Percentiles rank a stretch among this genome's conserved stretches.
These are phyloP conservation scores for Sanghuangporus sanghuang DNA, from an alignment of 1,284 basidiomycete species.

Conservation along the genomic window DNA sequence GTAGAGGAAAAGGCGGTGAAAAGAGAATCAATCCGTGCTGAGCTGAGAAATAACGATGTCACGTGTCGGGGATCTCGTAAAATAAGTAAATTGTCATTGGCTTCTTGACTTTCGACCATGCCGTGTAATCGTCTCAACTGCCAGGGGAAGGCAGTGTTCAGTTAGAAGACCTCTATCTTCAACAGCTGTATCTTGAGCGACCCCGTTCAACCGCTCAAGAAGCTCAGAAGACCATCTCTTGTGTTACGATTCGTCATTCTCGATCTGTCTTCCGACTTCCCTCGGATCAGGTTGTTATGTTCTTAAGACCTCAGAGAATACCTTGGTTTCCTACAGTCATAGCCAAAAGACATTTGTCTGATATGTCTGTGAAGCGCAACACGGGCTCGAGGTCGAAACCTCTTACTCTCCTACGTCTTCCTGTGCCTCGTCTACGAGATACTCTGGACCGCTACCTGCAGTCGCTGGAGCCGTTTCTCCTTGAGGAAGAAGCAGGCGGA, in stretches of 20 bases:
- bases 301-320: neutral
- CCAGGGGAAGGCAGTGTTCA: too few species aligned
- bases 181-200: too few species aligned
- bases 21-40: neutral
- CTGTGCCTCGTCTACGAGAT: slow-evolving; percentile 75
- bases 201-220: too few species aligned
- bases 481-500: slow-evolving; percentile 65
- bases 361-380: neutral
- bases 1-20: slow-evolving; percentile 4
- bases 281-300: neutral
- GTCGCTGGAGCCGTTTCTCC: slow-evolving; percentile 76
- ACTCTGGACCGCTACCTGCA: slow-evolving; percentile 79
- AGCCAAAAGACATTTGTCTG: slow-evolving; percentile 1
- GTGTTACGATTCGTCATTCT: neutral
- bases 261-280: neutral
- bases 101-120: neutral
- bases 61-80: neutral
- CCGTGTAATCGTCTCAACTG: too few species aligned
- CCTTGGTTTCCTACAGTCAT: neutral
- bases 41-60: slow-evolving; percentile 9
- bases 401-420: slow-evolving; percentile 58
- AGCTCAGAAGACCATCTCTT: neutral
- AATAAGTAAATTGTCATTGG: neutral
- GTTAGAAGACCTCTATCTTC: too few species aligned
- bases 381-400: neutral